Percentiles rank a stretch among this genome's conserved stretches.
These are phyloP conservation scores for Hymenoscyphus scutula DNA, from an alignment of 2,329 filamentous ascomycete species.

Conservation along the genomic window DNA sequence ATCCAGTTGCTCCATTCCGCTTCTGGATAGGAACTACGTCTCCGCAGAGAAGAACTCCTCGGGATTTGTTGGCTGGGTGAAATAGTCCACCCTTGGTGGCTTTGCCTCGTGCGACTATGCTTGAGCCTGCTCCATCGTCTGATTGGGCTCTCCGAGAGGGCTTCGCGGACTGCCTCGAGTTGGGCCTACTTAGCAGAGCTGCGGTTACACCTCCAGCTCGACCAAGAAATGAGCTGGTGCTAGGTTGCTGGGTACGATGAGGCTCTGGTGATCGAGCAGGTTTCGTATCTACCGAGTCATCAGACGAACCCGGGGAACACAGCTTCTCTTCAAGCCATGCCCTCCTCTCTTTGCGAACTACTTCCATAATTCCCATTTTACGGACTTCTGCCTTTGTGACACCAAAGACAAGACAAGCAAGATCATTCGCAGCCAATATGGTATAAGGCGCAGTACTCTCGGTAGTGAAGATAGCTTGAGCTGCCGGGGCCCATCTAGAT, in stretches of 20 bases:
- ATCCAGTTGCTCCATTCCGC: constrained; percentile 85
- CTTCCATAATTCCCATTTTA: constrained; percentile 91
- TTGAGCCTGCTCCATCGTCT: constrained; percentile 54
- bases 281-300: constrained; percentile 21
- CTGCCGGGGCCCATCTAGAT: constrained; percentile 83
- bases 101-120: constrained; percentile 42
- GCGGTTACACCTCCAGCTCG: constrained; percentile 72
- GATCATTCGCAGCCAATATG: constrained; percentile 91
- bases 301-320: constrained; percentile 55
- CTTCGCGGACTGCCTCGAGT: constrained; percentile 52
- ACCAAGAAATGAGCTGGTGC: constrained; percentile 57
- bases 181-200: constrained; percentile 74
- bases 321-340: constrained; percentile 89
- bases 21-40: constrained; percentile 99
- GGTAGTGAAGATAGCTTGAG: constrained; percentile 98
- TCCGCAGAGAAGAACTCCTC: constrained; percentile 88
- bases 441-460: constrained; percentile 89
- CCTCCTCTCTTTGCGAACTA: constrained; percentile 85
- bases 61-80: constrained; percentile 70
- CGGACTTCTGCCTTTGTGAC: constrained; percentile 94
- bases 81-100: constrained; percentile 49
- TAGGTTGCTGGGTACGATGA: constrained; percentile 32
- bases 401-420: constrained; percentile 97
- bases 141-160: constrained; percentile 59
- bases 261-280: constrained; percentile 19